A percentile compares a stretch with the other conserved stretches of the same genome.
These are phyloP conservation scores for Metschnikowia kofuensis DNA, from an alignment of 805 yeast species.

Conservation along the genomic window DNA sequence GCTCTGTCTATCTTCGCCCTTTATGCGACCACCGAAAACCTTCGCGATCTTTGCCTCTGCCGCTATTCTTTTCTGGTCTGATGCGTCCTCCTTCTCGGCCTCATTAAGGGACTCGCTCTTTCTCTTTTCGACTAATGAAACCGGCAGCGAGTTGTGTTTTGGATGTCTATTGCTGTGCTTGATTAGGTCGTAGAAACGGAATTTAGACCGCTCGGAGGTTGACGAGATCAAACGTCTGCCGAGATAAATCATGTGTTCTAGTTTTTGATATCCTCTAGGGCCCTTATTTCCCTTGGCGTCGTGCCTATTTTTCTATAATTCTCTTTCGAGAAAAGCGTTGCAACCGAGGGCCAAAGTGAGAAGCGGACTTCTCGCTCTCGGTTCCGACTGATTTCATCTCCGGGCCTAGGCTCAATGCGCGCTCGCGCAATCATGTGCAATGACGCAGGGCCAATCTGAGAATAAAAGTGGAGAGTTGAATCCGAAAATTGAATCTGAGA, in stretches of 20 bases:
- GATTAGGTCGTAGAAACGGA: conserved; percentile 37
- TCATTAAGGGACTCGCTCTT: background rate
- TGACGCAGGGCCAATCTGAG: conserved; percentile 1
- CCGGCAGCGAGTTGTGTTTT: conserved; percentile 14
- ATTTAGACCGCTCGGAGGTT: conserved; percentile 13
- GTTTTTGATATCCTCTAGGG: no score
- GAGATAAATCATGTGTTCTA: background rate
- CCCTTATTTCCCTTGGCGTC: no score
- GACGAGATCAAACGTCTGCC: conserved; percentile 2
- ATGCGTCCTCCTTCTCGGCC: background rate
- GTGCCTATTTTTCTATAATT: no score
- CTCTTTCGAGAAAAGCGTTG: no score
- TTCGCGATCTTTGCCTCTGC: conserved; percentile 47
- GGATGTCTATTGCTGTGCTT: conserved; percentile 34
- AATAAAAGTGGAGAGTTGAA: background rate
- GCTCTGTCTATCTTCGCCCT: conserved; percentile 47
- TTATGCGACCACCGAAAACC: conserved; percentile 56
- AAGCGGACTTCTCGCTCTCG: background rate
- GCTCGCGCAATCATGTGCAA: background rate
- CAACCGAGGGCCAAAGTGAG: no score
- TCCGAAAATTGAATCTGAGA: background rate
- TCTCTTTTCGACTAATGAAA: background rate
- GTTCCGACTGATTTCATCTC: background rate
- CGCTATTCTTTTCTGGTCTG: conserved; percentile 14
- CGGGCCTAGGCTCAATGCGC: background rate